Base-by-base conservation (phyloP, 176 grass and related monocot species). In the Eleusine indica region DNA sequence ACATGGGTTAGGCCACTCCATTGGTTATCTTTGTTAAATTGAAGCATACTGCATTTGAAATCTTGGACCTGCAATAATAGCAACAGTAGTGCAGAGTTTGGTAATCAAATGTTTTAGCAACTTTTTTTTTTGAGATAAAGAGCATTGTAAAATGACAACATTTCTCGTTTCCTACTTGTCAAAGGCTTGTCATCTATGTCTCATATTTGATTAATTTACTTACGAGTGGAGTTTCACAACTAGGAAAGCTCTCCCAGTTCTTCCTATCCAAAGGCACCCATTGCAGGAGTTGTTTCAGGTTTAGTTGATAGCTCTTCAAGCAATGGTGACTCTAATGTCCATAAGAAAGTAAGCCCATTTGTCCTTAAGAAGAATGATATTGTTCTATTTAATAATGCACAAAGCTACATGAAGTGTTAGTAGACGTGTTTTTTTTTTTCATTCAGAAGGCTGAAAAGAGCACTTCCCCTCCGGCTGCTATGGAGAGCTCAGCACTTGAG, bases 211-310 rank as follows among this genome's bases (percentile, higher is more conserved):
- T 25, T 25, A 25, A 25, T 25, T 25, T 25, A 25, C 25, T 25
- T 25, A 25, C 25, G 25, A 25, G 25, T 25, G 25, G 25, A 25
- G 25, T 25, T 25, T 25, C 25, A 25, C 25, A 25, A 25, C 25
- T 25, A 25, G 25, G 25, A 82, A 75, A 85, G 37, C 66, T 66
- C 71, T 54, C 74, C 74, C 4, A 46, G 1, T 69, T 69, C 86
- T 85, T 28, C 78, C 22, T 78, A 74, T 53, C 51, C 82, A 40
- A 92, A 83, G 75, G 74, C 79, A 10, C 86, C 86, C 32, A 81
- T 92, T 66, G 90, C 90, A 80, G 67, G 69, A 49, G 86, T 83
- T 49, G 75, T 75, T 75, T 79, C 74, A 2, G 90, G 89, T 70
- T 68, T 85, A 52, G 82, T 85, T 43, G 83, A 88, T 79, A 72